These are phyloP conservation scores for Xylaria sp. DNA, from an alignment of 2,329 filamentous ascomycete genomes.

Conservation along the genomic window DNA sequence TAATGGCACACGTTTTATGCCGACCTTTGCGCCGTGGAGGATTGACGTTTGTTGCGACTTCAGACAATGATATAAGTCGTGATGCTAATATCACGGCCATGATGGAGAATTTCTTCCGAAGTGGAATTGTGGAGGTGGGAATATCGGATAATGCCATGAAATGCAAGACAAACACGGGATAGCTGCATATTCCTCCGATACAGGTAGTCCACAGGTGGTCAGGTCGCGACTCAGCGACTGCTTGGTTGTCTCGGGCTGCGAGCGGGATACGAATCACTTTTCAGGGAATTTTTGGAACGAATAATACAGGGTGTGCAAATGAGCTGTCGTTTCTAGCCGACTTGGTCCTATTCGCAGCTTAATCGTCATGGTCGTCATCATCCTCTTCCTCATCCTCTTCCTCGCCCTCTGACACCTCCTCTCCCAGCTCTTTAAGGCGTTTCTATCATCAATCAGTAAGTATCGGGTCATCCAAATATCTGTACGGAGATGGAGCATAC, in stretches of 20 bases:
- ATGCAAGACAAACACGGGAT: constrained; percentile 10
- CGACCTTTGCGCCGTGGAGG: neutral
- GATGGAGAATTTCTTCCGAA: constrained; percentile 26
- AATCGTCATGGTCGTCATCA: constrained; percentile 40
- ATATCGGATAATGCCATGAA: constrained; percentile 23
- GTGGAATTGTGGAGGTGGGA: constrained; percentile 23
- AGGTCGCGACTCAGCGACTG: neutral
- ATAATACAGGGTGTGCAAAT: neutral
- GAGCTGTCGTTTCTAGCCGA: constrained; percentile 25
- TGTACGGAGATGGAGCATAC: constrained; percentile 39
- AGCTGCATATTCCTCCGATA: constrained; percentile 14
- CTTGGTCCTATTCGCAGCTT: constrained; percentile 21
- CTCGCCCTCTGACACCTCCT: constrained; percentile 71
- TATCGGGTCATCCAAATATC: neutral
- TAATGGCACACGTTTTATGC: neutral
- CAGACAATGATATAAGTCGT: constrained; percentile 9
- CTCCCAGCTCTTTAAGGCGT: constrained; percentile 61
- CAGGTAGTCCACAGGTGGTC: neutral
- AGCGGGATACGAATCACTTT: neutral
- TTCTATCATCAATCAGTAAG: constrained; percentile 35
- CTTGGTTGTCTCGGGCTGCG: neutral
- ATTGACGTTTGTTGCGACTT: neutral
- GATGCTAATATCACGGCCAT: constrained; percentile 25
- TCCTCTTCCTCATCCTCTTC: constrained; percentile 53
- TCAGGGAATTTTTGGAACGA: neutral